Evolutionary conservation across 75 land plant species (phyloP).

Genomic region (Pinus albicaulis): DNA sequence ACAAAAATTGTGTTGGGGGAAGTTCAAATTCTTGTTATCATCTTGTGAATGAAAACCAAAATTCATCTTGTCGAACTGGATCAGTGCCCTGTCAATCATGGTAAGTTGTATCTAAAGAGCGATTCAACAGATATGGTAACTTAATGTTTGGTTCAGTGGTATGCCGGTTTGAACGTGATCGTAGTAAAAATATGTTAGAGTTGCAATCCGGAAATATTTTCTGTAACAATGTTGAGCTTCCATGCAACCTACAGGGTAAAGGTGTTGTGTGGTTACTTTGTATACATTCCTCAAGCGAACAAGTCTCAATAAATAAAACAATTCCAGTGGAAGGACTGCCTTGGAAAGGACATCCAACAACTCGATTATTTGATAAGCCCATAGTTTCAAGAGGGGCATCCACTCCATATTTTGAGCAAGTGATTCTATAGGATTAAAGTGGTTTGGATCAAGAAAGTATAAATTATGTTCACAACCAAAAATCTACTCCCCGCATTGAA

Average conservation of each 20-base stretch:
- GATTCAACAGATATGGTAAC: not conserved
- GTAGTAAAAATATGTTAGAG: too few species aligned
- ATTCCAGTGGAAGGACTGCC: not conserved
- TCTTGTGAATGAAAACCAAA: not conserved
- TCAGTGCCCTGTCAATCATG: not conserved
- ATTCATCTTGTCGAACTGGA: not conserved
- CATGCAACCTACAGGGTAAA: not conserved
- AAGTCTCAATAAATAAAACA: not conserved
- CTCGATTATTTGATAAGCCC: not conserved
- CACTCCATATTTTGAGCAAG: not conserved
- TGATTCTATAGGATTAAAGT: not conserved
- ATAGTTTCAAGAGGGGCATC: not conserved
- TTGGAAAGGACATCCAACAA: not conserved
- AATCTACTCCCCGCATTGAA: too few species aligned
- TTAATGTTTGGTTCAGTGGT: too few species aligned
- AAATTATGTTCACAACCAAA: too few species aligned
- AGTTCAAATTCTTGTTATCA: not conserved
- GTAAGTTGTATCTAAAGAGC: not conserved
- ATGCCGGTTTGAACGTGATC: too few species aligned
- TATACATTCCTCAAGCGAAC: not conserved
- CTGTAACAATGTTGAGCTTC: not conserved
- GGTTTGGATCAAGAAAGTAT: too few species aligned
- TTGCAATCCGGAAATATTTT: too few species aligned
- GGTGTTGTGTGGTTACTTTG: not conserved
- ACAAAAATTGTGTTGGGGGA: not conserved